Conservation (phyloP, 83 land plant genomes). For the Picea abies region DNA sequence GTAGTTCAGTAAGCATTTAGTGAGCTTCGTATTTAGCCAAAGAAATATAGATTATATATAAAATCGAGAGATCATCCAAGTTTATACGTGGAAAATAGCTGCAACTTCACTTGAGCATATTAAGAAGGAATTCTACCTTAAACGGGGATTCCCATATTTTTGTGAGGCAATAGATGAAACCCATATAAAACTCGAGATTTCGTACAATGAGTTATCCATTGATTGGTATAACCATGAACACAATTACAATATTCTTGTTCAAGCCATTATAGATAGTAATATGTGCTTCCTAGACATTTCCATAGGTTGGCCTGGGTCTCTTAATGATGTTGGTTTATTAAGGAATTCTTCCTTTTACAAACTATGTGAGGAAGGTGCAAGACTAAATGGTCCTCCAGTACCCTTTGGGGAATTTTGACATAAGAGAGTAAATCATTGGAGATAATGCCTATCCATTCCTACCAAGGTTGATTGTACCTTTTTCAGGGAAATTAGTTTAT, state of each 20-base stretch:
- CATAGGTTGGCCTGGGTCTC: constrained; percentile 21
- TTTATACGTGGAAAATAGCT: constrained; percentile 31
- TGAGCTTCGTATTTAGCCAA: too few species aligned
- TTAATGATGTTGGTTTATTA: constrained; percentile 16
- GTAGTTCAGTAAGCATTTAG: too few species aligned
- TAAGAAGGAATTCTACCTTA: constrained; percentile 32
- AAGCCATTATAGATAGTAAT: too few species aligned
- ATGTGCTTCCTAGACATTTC: too few species aligned
- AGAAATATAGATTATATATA: too few species aligned
- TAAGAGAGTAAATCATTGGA: constrained; percentile 23
- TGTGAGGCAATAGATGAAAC: constrained; percentile 24
- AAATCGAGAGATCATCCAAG: constrained; percentile 28
- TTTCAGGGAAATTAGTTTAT: too few species aligned
- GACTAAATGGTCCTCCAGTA: constrained; percentile 11
- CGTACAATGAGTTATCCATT: too few species aligned
- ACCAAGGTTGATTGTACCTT: too few species aligned
- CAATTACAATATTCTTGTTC: too few species aligned
- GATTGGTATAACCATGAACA: too few species aligned
- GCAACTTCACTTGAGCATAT: constrained; percentile 30
- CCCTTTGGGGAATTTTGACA: neutral
- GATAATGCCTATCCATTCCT: constrained; percentile 14
- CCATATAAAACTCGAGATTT: too few species aligned
- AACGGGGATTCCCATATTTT: constrained; percentile 41
- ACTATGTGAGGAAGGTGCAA: constrained; percentile 5
- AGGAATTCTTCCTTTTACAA: constrained; percentile 16